These are phyloP conservation scores for Colletotrichum tanaceti DNA, from an alignment of 2,329 filamentous ascomycete genomes.

Conservation along the genomic window DNA sequence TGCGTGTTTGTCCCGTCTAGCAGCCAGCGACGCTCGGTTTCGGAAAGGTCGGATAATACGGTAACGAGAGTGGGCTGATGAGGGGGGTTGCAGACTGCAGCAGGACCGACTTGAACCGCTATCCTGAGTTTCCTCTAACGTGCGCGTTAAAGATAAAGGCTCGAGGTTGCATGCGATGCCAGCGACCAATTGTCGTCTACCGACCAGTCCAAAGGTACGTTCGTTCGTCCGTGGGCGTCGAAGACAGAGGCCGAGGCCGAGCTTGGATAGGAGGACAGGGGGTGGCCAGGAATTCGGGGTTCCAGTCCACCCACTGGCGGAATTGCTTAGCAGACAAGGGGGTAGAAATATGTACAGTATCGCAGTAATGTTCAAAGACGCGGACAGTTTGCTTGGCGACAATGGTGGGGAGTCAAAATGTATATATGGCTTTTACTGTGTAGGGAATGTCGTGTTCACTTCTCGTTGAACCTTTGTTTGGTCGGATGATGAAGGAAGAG, in stretches of 20 bases:
- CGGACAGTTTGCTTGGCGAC: background rate
- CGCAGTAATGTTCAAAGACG: background rate
- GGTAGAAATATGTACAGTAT: background rate
- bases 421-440: background rate
- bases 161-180: conserved; percentile 28
- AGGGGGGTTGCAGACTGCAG: conserved; percentile 16
- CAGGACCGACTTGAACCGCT: conserved; percentile 6
- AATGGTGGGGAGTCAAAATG: background rate
- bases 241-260: conserved; percentile 8
- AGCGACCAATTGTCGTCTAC: conserved; percentile 25
- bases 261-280: conserved; percentile 17
- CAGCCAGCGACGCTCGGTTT: conserved; percentile 32
- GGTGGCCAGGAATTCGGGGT: conserved; percentile 20
- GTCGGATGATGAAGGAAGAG: conserved; percentile 37
- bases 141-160: conserved; percentile 22
- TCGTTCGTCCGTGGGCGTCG: conserved; percentile 24
- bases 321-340: conserved; percentile 35
- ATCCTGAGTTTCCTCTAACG: conserved; percentile 10
- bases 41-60: conserved; percentile 31
- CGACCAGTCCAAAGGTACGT: conserved; percentile 13
- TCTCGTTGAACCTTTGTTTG: background rate
- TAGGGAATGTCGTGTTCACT: background rate
- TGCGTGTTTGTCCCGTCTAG: conserved; percentile 4
- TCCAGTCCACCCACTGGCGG: conserved; percentile 9
- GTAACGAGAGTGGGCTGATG: conserved; percentile 5